These are phyloP conservation scores for Candida coleopterorum DNA, from an alignment of 805 yeast species.

Conservation along the genomic window DNA sequence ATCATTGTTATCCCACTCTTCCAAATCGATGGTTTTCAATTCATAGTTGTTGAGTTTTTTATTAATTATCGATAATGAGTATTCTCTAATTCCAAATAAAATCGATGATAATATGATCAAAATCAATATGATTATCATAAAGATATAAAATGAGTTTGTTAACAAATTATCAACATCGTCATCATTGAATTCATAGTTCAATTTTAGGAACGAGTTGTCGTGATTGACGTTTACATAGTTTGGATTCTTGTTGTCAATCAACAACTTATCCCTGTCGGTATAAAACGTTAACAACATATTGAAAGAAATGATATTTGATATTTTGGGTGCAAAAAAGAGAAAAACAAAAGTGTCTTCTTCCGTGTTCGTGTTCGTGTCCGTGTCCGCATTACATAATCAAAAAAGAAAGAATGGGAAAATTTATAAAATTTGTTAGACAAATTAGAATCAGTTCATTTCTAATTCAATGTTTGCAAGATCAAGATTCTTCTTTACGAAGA, in stretches of 20 bases:
- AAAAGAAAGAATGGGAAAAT: neutral
- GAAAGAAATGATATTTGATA: neutral
- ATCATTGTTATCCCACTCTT: conserved; percentile 7
- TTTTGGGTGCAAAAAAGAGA: neutral
- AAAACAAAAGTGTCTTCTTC: no score
- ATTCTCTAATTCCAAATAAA: conserved; percentile 23
- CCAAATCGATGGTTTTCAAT: conserved; percentile 6
- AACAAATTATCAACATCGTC: conserved; percentile 7
- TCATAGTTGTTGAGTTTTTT: conserved; percentile 9
- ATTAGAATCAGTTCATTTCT: conserved; percentile 3
- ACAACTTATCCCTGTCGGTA: neutral
- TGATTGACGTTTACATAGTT: conserved; percentile 1
- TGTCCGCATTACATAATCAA: no score
- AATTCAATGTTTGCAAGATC: conserved; percentile 38
- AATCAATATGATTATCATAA: conserved; percentile 17
- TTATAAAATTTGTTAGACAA: neutral
- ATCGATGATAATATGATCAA: conserved; percentile 18
- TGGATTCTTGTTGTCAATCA: conserved; percentile 1
- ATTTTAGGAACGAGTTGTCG: conserved; percentile 2
- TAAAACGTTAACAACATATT: neutral
- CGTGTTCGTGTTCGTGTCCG: no score
- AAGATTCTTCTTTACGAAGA: conserved; percentile 56
- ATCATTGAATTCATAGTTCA: no score
- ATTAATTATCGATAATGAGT: conserved; percentile 10
- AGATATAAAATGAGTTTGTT: conserved; percentile 23